Evolutionary conservation across 768 basidiomycete species (phyloP).

Genomic region (Kwoniella mangroviensis): DNA sequence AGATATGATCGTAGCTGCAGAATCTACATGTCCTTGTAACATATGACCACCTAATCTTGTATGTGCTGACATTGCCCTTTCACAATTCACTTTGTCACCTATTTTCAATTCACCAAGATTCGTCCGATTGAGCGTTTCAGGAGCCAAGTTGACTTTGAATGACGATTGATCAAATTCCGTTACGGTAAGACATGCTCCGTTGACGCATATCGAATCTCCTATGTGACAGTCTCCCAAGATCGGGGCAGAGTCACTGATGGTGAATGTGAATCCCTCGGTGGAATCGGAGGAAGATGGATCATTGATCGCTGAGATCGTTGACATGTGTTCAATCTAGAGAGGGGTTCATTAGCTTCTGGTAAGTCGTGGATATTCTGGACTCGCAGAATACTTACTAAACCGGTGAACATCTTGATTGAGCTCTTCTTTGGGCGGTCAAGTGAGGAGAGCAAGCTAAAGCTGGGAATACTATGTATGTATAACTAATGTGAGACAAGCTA

Average conservation of each 20-base stretch:
- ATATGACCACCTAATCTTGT: conserved; percentile 95
- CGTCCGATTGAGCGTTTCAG: conserved; percentile 88
- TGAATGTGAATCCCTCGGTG: conserved; percentile 73
- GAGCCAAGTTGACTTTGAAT: conserved; percentile 94
- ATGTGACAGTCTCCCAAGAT: conserved; percentile 87
- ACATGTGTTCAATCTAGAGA: conserved; percentile 81
- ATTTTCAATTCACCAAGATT: conserved; percentile 80
- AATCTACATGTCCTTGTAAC: conserved; percentile 86
- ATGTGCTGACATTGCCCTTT: conserved; percentile 92
- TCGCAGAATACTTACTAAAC: conserved; percentile 37
- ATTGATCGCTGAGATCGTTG: conserved; percentile 61
- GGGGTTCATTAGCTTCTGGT: background rate
- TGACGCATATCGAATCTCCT: conserved; percentile 75
- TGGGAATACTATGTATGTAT: no score
- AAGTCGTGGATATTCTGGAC: background rate
- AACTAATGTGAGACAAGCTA: no score
- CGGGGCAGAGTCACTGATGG: conserved; percentile 70
- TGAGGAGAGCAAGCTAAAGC: background rate
- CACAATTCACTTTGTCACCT: conserved; percentile 84
- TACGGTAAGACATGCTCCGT: conserved; percentile 85
- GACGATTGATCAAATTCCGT: conserved; percentile 77
- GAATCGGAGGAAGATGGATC: conserved; percentile 56
- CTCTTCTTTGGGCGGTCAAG: background rate
- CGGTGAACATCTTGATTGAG: conserved; percentile 50
- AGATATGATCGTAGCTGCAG: conserved; percentile 75